Evolutionary conservation across 2,329 filamentous ascomycete genomes (phyloP), one percentile per base, ranked within the genome.

Genomic region (Neofusicoccum parvum): DNA sequence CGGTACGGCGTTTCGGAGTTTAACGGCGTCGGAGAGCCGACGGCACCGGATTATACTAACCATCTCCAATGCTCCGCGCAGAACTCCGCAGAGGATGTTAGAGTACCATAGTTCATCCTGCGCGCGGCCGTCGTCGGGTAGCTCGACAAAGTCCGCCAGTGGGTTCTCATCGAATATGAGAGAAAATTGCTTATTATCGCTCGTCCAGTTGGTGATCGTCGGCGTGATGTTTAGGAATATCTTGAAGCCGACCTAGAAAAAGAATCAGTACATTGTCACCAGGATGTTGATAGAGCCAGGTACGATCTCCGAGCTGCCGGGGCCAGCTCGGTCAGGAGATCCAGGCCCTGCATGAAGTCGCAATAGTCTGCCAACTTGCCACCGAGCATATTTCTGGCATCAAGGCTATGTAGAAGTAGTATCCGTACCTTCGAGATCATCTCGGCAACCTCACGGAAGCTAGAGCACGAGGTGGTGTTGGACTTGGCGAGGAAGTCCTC

Each of bases 101-200:
- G 93, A 97, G 79, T 96, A 99, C 95, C 95, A 99, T 45, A 99
- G 83, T 80, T 98, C 94, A 74, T 97, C 94, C 79, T 99, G 95
- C 3, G 95, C 92, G 69, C 93, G 87, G 60, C 94, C 95, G 79
- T 99, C 95, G 75, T 99, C 95, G 0, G 95, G 95, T 49, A 99
- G 82, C 79, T 99, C 95, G 56, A 99, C 95, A 80, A 98, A 99
- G 80, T 99, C 95, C 60, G 94, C 94, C 66, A 99, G 82, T 0
- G 95, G 95, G 74, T 98, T 99, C 78, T 99, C 95, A 70, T 99
- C 95, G 71, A 99, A 97, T 15, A 97, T 87, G 12, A 99, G 84
- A 0, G 93, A 97, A 81, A 99, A 99, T 71, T 96, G 92, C 77
- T 97, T 97, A 81, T 90, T 95, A 79, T 99, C 95, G 76, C 87